Conservation (phyloP, 2,329 filamentous ascomycete genomes). For the Exophiala mesophila region DNA sequence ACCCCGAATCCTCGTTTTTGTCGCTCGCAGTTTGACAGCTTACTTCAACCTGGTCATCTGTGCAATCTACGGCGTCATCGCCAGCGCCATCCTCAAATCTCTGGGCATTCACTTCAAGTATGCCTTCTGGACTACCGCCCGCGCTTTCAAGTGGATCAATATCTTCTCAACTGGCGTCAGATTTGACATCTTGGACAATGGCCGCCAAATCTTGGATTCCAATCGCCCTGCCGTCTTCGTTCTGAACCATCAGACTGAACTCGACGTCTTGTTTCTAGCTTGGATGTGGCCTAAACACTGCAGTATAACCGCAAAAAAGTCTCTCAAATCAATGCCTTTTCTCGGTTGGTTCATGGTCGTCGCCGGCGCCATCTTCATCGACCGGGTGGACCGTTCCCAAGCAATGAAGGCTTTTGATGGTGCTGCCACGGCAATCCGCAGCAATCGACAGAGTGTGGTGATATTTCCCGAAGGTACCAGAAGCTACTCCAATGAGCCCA, state of each 20-base stretch:
- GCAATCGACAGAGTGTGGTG: slow-evolving; percentile 57
- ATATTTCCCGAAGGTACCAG: slow-evolving; percentile 75
- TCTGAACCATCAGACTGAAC: slow-evolving; percentile 92
- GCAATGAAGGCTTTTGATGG: slow-evolving; percentile 80
- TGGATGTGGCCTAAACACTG: slow-evolving; percentile 85
- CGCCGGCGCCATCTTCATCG: slow-evolving; percentile 89
- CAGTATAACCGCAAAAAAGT: slow-evolving; percentile 87
- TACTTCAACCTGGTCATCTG: slow-evolving; percentile 43
- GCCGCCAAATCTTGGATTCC: slow-evolving; percentile 58
- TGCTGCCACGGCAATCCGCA: slow-evolving; percentile 73
- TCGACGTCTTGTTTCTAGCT: slow-evolving; percentile 90
- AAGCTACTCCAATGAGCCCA: slow-evolving; percentile 77
- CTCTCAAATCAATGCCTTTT: slow-evolving; percentile 71
- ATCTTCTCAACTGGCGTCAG: slow-evolving; percentile 66
- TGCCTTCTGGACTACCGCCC: slow-evolving; percentile 78
- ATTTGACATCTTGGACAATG: slow-evolving; percentile 63
- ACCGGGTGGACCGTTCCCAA: slow-evolving; percentile 76
- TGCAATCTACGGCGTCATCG: slow-evolving; percentile 69
- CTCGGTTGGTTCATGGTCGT: slow-evolving; percentile 92
- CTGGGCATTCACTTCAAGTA: slow-evolving; percentile 64
- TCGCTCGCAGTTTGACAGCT: slow-evolving; percentile 43
- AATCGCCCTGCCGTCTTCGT: slow-evolving; percentile 82
- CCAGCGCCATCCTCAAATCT: slow-evolving; percentile 65
- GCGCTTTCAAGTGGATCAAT: slow-evolving; percentile 78
- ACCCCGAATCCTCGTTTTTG: slow-evolving; percentile 36